phyloP scores from a whole-genome alignment of 1,284 basidiomycete species.

The Boletus calvinii region DNA sequence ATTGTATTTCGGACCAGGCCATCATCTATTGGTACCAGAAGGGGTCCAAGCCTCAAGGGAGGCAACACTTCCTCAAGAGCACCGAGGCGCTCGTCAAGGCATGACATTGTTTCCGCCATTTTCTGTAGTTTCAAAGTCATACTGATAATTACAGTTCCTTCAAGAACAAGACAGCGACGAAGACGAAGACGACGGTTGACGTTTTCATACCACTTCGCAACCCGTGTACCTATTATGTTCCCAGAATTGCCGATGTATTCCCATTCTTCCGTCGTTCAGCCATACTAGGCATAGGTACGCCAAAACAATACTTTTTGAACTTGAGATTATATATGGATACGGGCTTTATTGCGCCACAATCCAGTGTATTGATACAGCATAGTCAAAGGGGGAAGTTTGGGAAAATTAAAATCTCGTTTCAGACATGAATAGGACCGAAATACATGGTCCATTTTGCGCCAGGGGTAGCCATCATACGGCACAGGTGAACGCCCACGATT shows the following conservation, averaged over 20 bases:
- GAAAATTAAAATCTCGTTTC: constrained; percentile 2
- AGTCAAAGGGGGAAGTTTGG: neutral
- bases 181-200: constrained; percentile 57
- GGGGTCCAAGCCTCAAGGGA: constrained; percentile 92
- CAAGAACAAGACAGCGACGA: constrained; percentile 71
- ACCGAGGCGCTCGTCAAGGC: constrained; percentile 90
- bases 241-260: constrained; percentile 20
- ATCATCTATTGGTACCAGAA: constrained; percentile 98
- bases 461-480: constrained; percentile 17
- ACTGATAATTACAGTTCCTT: constrained; percentile 55
- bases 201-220: constrained; percentile 2
- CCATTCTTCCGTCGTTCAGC: neutral
- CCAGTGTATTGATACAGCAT: constrained; percentile 11
- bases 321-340: neutral
- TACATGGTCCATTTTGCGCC: constrained; percentile 1
- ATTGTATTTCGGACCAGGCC: constrained; percentile 92
- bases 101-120: constrained; percentile 23
- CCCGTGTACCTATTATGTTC: constrained; percentile 19
- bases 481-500: constrained; percentile 17
- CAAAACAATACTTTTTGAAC: constrained; percentile 1
- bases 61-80: constrained; percentile 90
- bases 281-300: constrained; percentile 5
- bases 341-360: neutral
- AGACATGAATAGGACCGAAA: neutral
- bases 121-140: constrained; percentile 17